Evolutionary conservation across 1,139 yeast genomes (phyloP), one percentile per base, ranked within the genome.

Genomic region (Yamadazyma pseudoaaseri): DNA sequence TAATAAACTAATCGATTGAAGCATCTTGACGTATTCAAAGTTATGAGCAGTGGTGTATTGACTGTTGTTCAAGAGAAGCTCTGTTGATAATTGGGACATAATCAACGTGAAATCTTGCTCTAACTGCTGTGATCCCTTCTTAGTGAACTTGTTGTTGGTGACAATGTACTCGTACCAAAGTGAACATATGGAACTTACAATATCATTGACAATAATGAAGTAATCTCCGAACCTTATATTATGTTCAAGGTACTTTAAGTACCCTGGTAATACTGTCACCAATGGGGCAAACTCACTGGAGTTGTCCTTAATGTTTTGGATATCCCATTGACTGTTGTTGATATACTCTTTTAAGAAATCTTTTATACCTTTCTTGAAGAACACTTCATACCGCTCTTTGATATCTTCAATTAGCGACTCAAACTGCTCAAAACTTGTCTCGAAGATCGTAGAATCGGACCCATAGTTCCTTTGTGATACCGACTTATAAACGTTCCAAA

Each of bases 111-210:
- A 61, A 52, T 86, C 95, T 4, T 54, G 44, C 5, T 60, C 51
- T 15, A 87, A 62, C 49, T 83, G 90, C 6, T 48, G 45, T 1
- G 79, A 71, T 0, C 95, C 95, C 1, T 43, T 31, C 10, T 48
- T 43, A 28, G 71, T 73, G 56, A 87, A 87, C 42, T 67, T 73
- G 51, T 83, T 83, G 33, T 80, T 74, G 41, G 81, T 78, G 30
- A 84, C 63, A 31, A 84, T 69, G 36, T 76, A 75, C 43, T 79
- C 83, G 48, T 70, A 65, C 41, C 81, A 56, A 29, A 77, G 68
- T 18, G 59, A 58, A 7, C 80, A 71, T 16, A 84, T 48, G 2
- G 69, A 58, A 6, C 65, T 54, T 0, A 82, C 67, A 2, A 81
- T 56, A 20, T 53, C 53, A 33, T 66, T 62, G 18, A 64, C 38